Evolutionary conservation across 441 rosid species (phyloP).

Genomic region (Corymbia citriodora): DNA sequence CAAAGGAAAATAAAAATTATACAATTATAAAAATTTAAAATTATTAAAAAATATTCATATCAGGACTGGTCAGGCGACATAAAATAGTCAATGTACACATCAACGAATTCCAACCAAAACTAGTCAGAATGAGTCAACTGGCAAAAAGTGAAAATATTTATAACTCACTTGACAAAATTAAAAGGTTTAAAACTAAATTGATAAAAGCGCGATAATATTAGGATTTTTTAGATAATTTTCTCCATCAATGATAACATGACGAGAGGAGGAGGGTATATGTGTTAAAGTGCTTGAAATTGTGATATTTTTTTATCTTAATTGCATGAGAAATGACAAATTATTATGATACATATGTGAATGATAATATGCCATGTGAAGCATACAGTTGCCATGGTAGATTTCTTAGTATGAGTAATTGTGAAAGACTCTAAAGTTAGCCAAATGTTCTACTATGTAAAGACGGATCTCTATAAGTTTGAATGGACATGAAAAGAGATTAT

Average conservation of each 20-base stretch:
- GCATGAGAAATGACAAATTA: neutral
- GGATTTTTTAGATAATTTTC: neutral
- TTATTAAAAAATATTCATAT: neutral
- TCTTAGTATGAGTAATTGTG: too few species aligned
- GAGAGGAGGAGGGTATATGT: neutral
- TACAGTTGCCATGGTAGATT: neutral
- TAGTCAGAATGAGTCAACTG: rapidly evolving
- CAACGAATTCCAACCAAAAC: neutral
- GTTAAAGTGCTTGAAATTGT: neutral
- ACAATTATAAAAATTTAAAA: rapidly evolving
- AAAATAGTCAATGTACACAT: neutral
- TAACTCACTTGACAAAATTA: too few species aligned
- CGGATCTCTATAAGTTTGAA: too few species aligned
- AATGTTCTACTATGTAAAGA: neutral
- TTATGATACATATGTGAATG: too few species aligned
- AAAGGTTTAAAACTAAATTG: too few species aligned
- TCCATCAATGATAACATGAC: neutral
- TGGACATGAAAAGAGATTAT: too few species aligned
- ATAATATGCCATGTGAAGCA: neutral
- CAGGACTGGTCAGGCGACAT: rapidly evolving
- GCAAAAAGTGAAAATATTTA: neutral
- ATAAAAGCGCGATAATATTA: rapidly evolving
- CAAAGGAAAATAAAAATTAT: rapidly evolving
- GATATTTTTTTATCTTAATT: too few species aligned
- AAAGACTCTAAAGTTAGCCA: neutral